Base-by-base conservation (phyloP, 139 green algal genomes). In the Micractinium sp. region DNA sequence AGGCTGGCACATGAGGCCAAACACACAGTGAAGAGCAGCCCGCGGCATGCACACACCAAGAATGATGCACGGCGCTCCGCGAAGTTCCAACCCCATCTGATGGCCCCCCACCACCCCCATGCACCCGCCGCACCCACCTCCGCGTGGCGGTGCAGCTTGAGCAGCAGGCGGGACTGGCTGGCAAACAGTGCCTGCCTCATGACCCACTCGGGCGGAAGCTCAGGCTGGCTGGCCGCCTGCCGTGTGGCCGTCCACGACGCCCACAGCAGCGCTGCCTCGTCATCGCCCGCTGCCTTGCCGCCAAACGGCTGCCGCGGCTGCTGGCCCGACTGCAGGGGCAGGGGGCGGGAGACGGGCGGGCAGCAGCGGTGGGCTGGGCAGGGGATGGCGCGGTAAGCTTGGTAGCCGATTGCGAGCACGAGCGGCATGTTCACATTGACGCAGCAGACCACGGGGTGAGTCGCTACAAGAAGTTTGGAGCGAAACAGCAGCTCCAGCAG, bases 171-270 rank as follows among this genome's bases (percentile, higher is more conserved):
- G 13, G 91, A 88, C 93, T 98, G 94, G 36, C 94, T 94, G 23
- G 97, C 96, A 87, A 99, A 99, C 66, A 99, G 93, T 90, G 96
- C 98, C 90, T 99, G 97, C 29, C 95, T 92, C 87, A 99, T 96
- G 73, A 92, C 81, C 36, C 98, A 98, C 86, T 98, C 90, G 14
- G 91, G 90, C 33, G 82, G 79, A 18, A 71, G 41, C 19, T 82
- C 85, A 0, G 85, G 71, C 85, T 82, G 41, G 41, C 71, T 85
- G 27, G 86, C 27, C 91, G 91, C 69, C 89, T 95, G 20, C n/a
- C 87, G 87, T 2, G 74, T 83, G 67, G 88, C 87, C 1, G 92
- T 88, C 95, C 95, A 97, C 2, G 91, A 86, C 18, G 90, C 85
- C 86, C 80, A 93, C 85, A 95, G 92, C 60, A 95, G 89, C 18